These are phyloP conservation scores for Rosa chinensis DNA, from an alignment of 306 rosid genomes.

Conservation along the genomic window DNA sequence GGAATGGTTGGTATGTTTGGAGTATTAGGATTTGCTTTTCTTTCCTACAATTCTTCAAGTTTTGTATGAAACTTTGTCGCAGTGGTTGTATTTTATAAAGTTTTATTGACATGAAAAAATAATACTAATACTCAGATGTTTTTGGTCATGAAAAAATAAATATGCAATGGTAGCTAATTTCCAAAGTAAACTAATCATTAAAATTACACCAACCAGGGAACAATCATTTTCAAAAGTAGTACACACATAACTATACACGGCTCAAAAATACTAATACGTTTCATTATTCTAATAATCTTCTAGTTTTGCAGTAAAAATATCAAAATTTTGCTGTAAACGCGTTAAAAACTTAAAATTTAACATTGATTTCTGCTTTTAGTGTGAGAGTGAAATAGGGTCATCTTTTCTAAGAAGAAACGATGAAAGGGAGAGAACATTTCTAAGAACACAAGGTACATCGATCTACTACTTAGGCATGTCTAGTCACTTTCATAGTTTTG, in stretches of 20 bases:
- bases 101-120: background rate
- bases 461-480: background rate
- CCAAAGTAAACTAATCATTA: background rate
- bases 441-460: too few species aligned
- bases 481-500: background rate
- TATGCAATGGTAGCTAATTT: background rate
- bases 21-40: background rate
- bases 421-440: background rate
- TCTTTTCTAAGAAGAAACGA: background rate
- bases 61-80: background rate
- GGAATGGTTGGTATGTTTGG: conserved; percentile 1
- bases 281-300: background rate
- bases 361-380: background rate
- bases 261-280: background rate
- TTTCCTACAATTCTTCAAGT: background rate
- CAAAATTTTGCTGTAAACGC: background rate
- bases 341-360: too few species aligned
- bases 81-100: background rate
- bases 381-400: background rate
- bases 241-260: background rate
- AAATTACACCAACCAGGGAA: background rate
- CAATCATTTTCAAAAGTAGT: background rate
- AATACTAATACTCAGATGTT: too few species aligned
- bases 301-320: background rate
- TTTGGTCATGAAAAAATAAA: background rate